Evolutionary conservation across 2,329 filamentous ascomycete genomes (phyloP), one percentile per base, ranked within the genome.

Genomic region (Aspergillus sp.): DNA sequence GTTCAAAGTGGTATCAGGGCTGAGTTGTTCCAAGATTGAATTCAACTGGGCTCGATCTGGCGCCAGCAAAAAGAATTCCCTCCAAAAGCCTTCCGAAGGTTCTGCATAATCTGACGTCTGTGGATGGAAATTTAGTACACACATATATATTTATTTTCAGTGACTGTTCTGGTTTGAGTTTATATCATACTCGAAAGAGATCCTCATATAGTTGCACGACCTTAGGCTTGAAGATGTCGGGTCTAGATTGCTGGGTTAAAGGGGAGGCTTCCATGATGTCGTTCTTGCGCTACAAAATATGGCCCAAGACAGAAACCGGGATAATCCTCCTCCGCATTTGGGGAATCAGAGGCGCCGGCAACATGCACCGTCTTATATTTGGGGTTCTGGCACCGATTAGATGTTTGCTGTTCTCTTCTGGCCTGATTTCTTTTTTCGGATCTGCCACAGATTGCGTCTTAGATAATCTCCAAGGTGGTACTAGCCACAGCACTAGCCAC

Each of bases 141-240:
- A 19, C 19, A 19, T 2, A 19, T 19, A 19, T 19, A 19, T 19
- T 19, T 29, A 52, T 50, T 28, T 28, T 7, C 7, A 38, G 42
- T 42, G 42, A 47, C 29, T 26, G 26, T 19, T 26, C 8, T 19
- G 9, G 36, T 8, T 39, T 19, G 36, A 8, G 36, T 28, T 28
- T 12, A 8, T 39, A 39, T 28, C 36, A 47, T 68, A 80, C 77
- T 58, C 71, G 72, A 74, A 97, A 91, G 19, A 97, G 75, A 54
- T 80, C 78, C 60, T 90, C 81, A 70, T 98, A 98, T 44, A 97
- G 81, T 66, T 86, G 79, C 50, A 94, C 85, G 56, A 98, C 87
- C 73, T 98, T 98, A 46, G 87, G 91, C 70, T 94, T 86, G 66
- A 98, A 96, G 36, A 85, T 81, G 67, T 94, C 86, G 46, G 91